Evolutionary conservation across 805 yeast species (phyloP), one percentile per base, ranked within the genome.

Genomic region (Vanderwaltozyma verrucispora): DNA sequence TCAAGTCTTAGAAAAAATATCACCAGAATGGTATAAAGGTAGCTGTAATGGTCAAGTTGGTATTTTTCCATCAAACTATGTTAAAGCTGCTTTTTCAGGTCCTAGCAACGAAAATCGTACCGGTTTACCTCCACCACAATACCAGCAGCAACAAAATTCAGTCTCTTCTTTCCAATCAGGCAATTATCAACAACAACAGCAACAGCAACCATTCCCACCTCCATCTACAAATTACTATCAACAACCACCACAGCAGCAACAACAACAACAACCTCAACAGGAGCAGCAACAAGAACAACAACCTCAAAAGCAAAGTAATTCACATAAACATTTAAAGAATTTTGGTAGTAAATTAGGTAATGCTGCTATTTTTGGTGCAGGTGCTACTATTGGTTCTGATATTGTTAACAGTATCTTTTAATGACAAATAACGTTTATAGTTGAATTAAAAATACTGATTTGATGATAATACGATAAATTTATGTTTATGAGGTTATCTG

Each of bases 351-450:
- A 84, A 60, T 64, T 88, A 41, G 95, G 95, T 42, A 77, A 86
- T 48, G 94, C 96, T n/a, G 88, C 94, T 26, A 75, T 88, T 34
- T 89, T 86, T 47, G 96, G 96, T 61, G 96, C 95, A 9, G 97
- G 97, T 67, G 95, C 96, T 28, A 80, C 95, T 1, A 68, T 88
- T 38, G 97, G 97, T 53, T 71, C 84, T 32, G 86, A 82, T 51
- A 50, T 89, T 36, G 84, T 88, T 29, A 76, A 81, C 51, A 71
- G 83, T 30, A 80, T 84, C 42, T 77, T 80, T 49, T 77, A 62
- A 55, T 27, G n/a, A n/a, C n/a, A n/a, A n/a, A n/a, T n/a, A n/a
- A n/a, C n/a, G n/a, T n/a, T n/a, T n/a, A n/a, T n/a, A n/a, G n/a
- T n/a, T n/a, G n/a, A n/a, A n/a, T n/a, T n/a, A n/a, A n/a, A n/a